These are phyloP conservation scores for Biscogniauxia marginata DNA, from an alignment of 2,329 filamentous ascomycete genomes.

Conservation along the genomic window DNA sequence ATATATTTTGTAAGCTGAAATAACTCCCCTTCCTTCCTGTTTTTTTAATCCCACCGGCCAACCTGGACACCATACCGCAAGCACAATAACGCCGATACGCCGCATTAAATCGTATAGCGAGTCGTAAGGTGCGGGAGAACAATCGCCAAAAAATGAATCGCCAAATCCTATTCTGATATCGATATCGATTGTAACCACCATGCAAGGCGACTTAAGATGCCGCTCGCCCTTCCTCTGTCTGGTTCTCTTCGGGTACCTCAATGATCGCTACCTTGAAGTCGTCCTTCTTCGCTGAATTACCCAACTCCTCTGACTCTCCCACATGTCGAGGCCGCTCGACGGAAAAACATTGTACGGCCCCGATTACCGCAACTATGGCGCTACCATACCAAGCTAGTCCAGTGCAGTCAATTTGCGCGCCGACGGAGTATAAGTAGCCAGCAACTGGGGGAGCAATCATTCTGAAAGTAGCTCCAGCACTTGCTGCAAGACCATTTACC, in stretches of 20 bases:
- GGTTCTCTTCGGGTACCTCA: conserved; percentile 14
- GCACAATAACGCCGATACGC: background rate
- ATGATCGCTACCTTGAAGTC: conserved; percentile 5
- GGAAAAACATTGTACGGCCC: conserved; percentile 59
- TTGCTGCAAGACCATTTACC: conserved; percentile 66
- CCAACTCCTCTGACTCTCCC: conserved; percentile 11
- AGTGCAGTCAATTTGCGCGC: conserved; percentile 57
- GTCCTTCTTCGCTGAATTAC: conserved; percentile 2
- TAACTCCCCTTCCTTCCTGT: background rate
- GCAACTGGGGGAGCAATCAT: conserved; percentile 66
- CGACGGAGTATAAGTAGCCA: conserved; percentile 62
- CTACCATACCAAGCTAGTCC: conserved; percentile 65
- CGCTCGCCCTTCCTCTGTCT: background rate
- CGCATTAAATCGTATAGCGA: background rate
- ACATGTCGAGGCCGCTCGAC: conserved; percentile 38
- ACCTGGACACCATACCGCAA: background rate
- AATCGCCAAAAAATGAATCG: background rate
- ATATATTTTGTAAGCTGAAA: background rate
- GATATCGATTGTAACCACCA: background rate
- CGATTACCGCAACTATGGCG: conserved; percentile 53
- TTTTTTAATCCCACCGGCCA: background rate
- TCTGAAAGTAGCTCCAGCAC: conserved; percentile 63
- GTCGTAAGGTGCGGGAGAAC: background rate
- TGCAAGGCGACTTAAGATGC: background rate
- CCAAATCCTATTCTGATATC: background rate